Percentiles rank a stretch among this genome's conserved stretches.
Evolutionary conservation across 2,329 filamentous ascomycete species (phyloP).

Genomic region (Pseudocercospora fijiensis): DNA sequence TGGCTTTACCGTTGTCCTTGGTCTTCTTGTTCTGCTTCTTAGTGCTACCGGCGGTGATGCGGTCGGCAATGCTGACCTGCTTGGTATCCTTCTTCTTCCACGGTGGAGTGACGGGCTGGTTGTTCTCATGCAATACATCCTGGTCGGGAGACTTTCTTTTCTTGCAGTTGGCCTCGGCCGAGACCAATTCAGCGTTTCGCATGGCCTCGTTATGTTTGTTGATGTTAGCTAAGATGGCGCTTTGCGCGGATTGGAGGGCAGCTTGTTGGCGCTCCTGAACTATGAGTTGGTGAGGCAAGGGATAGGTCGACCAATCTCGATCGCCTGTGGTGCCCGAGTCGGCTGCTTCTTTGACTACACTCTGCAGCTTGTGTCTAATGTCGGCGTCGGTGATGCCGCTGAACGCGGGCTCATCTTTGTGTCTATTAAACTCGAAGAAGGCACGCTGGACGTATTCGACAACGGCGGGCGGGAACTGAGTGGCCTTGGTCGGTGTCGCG

Average conservation of each 20-base stretch:
- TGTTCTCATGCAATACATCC: constrained; percentile 55
- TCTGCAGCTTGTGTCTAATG: constrained; percentile 80
- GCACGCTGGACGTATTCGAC: constrained; percentile 86
- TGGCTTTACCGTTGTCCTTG: constrained; percentile 40
- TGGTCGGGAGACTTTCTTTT: constrained; percentile 79
- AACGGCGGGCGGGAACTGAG: constrained; percentile 77
- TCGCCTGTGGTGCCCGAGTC: constrained; percentile 72
- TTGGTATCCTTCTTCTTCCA: constrained; percentile 66
- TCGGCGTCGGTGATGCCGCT: constrained; percentile 55
- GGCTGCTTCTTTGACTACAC: constrained; percentile 72
- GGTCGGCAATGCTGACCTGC: constrained; percentile 65
- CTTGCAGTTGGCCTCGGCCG: constrained; percentile 49
- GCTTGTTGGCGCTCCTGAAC: constrained; percentile 62
- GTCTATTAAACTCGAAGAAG: constrained; percentile 68
- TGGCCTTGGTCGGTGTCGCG: constrained; percentile 23
- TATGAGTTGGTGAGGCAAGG: constrained; percentile 81
- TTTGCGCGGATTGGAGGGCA: constrained; percentile 39
- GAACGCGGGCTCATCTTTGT: constrained; percentile 35
- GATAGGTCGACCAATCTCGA: constrained; percentile 80
- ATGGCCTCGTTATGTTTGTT: constrained; percentile 19
- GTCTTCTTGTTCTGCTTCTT: constrained; percentile 49
- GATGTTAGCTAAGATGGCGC: constrained; percentile 34
- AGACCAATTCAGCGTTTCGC: constrained; percentile 7
- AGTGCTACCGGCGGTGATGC: constrained; percentile 66
- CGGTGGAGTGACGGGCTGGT: constrained; percentile 56